Conservation (phyloP, 129 eudicot species). For the Gnaphalium uliginosum region DNA sequence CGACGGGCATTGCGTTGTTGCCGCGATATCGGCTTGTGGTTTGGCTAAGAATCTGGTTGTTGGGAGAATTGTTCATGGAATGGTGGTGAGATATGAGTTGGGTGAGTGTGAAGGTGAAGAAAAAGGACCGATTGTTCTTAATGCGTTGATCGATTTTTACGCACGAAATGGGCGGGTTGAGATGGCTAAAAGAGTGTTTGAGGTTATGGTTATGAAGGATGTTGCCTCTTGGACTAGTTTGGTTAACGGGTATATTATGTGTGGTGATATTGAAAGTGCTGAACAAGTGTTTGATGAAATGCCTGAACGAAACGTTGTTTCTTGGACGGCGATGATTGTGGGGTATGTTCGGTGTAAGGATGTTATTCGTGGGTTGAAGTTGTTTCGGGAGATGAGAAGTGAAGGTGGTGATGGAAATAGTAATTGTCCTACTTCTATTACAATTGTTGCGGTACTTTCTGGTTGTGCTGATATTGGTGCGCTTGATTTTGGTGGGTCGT, state of each 20-base stretch:
- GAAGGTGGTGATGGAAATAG: background rate
- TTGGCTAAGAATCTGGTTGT: slow-evolving; percentile 28
- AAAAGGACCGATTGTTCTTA: slow-evolving; percentile 39
- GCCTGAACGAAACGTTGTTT: background rate
- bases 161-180: slow-evolving; percentile 28
- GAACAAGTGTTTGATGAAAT: no score
- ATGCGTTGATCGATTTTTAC: slow-evolving; percentile 66
- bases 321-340: slow-evolving; percentile 77
- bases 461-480: slow-evolving; percentile 82
- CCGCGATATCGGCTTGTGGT: slow-evolving; percentile 61
- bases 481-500: slow-evolving; percentile 55
- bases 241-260: slow-evolving; percentile 49
- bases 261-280: slow-evolving; percentile 52
- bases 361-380: slow-evolving; percentile 40
- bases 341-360: slow-evolving; percentile 49
- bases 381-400: slow-evolving; percentile 47
- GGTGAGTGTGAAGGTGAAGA: background rate
- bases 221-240: slow-evolving; percentile 72
- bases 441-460: slow-evolving; percentile 59
- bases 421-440: slow-evolving; percentile 41
- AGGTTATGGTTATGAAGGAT: slow-evolving; percentile 41
- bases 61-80: slow-evolving; percentile 61
- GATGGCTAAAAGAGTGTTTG: slow-evolving; percentile 43
- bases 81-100: slow-evolving; percentile 49
- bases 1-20: slow-evolving; percentile 52